phyloP scores from a whole-genome alignment of 176 grass and related monocot species.

The Raddia guianensis region DNA sequence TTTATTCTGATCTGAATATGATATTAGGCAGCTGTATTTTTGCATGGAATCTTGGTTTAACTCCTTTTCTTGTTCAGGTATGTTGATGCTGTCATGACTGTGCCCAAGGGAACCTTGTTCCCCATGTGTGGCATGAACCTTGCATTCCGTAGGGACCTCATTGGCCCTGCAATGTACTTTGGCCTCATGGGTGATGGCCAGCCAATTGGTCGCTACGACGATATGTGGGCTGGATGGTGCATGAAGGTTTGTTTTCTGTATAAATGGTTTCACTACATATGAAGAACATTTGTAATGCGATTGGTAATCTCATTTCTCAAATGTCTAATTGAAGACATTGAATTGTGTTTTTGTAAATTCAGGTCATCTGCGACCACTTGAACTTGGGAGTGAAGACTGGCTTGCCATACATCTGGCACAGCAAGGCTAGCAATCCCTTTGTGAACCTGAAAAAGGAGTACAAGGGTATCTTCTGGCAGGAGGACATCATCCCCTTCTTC shows the following conservation, averaged over 20 bases:
- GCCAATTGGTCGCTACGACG: conserved; percentile 68
- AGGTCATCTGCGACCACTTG: conserved; percentile 98
- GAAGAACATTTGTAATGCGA: not conserved
- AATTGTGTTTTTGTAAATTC: conserved; percentile 25
- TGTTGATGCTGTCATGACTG: conserved; percentile 77
- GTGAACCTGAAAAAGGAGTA: conserved; percentile 98
- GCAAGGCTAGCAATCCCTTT: conserved; percentile 99
- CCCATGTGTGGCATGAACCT: conserved; percentile 88
- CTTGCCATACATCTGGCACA: conserved; percentile 98
- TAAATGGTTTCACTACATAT: not conserved
- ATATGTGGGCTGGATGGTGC: conserved; percentile 90
- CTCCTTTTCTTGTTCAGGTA: conserved; percentile 49
- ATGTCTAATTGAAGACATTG: not conserved
- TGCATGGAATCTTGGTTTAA: conserved; percentile 13
- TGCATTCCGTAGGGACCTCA: conserved; percentile 60
- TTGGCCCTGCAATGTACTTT: conserved; percentile 84
- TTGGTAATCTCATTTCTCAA: not conserved
- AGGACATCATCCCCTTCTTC: conserved; percentile 98
- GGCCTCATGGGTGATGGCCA: conserved; percentile 76
- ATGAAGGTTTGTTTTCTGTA: conserved; percentile 54
- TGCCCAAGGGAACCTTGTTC: conserved; percentile 73
- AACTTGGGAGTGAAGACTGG: conserved; percentile 92
- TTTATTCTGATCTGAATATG: conserved; percentile 14
- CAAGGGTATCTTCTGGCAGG: conserved; percentile 99
- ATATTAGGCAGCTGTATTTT: not conserved